These are phyloP conservation scores for Aspergillus sp. DNA, from an alignment of 2,329 filamentous ascomycete species.

Conservation along the genomic window DNA sequence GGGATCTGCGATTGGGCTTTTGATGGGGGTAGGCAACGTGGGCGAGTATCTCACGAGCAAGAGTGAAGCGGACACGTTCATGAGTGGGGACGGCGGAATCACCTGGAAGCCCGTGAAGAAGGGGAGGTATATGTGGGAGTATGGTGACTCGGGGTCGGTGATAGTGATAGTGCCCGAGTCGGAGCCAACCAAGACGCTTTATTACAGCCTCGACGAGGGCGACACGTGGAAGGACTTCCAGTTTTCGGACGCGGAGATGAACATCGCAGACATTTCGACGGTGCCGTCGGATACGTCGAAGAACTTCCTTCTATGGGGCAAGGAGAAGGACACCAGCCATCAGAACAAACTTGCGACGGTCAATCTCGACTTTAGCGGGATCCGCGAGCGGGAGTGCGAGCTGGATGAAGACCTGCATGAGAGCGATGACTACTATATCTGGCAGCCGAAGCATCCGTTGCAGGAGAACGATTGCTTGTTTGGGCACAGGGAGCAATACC, in stretches of 20 bases:
- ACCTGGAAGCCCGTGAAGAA: conserved; percentile 79
- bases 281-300: conserved; percentile 79
- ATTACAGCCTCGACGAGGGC: conserved; percentile 75
- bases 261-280: conserved; percentile 73
- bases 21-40: conserved; percentile 88
- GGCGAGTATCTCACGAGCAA: conserved; percentile 58
- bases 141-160: conserved; percentile 88
- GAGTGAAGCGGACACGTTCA: conserved; percentile 76
- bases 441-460: conserved; percentile 76
- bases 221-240: conserved; percentile 64
- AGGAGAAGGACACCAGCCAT: conserved; percentile 37
- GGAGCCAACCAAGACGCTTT: conserved; percentile 56
- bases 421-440: conserved; percentile 66
- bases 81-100: conserved; percentile 84
- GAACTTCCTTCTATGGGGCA: conserved; percentile 86
- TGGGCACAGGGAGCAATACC: conserved; percentile 78
- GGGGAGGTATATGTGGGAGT: conserved; percentile 86
- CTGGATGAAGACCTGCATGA: conserved; percentile 53
- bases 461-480: conserved; percentile 77
- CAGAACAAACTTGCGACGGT: conserved; percentile 55
- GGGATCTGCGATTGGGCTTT: conserved; percentile 74
- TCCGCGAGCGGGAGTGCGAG: conserved; percentile 63
- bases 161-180: conserved; percentile 74
- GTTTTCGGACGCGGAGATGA: conserved; percentile 63
- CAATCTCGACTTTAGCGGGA: conserved; percentile 79